Base-by-base conservation (phyloP, 495 filamentous ascomycete genomes). In the Xylaria bambusicola region DNA sequence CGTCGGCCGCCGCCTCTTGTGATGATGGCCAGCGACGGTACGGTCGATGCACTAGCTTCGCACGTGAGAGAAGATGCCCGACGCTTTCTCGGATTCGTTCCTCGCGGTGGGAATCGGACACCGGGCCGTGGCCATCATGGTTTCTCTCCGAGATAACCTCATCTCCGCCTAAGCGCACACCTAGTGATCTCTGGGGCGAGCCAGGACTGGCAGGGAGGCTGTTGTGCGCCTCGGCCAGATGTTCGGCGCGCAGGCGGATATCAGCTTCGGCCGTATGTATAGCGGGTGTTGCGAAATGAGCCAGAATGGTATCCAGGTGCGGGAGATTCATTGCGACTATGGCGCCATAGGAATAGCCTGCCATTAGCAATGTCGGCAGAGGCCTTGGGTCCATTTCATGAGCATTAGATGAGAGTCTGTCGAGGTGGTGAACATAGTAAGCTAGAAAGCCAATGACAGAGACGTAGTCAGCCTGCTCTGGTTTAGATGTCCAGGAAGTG, bases 301-400 rank as follows among this genome's bases (percentile, higher is more conserved):
- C 62, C 2, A 89, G 61, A 41, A 96, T 82, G 1, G 77, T 72
- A 13, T 77, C 68, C 23, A 87, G 71, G 10, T 78, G 68, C 2
- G 92, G 92, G 5, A 93, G 83, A 62, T 86, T 84, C 3, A 81
- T 84, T 10, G 90, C 84, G 41, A 98, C 84, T 59, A 97, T 77
- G 5, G 91, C 88, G 35, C 94, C 94, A 67, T 96, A 98, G 0
- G 93, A 97, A 71, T 98, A 98, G 40, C 94, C 94, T 2, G 82
- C 88, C 4, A 95, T 68, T 1, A 96, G 67, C 5, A 92, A 56
- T 18, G 41, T 60, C 10, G 52, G 61, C 3, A 24, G 27, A 36
- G 21, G 21, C 24, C 38, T 40, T 44, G 8, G 8, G 23, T 44
- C 26, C 3, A 24, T 10, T 3, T n/a, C 9, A 21, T 54, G 56